Evolutionary conservation across 2,329 filamentous ascomycete species (phyloP).

Genomic region (Aureobasidium zeae): DNA sequence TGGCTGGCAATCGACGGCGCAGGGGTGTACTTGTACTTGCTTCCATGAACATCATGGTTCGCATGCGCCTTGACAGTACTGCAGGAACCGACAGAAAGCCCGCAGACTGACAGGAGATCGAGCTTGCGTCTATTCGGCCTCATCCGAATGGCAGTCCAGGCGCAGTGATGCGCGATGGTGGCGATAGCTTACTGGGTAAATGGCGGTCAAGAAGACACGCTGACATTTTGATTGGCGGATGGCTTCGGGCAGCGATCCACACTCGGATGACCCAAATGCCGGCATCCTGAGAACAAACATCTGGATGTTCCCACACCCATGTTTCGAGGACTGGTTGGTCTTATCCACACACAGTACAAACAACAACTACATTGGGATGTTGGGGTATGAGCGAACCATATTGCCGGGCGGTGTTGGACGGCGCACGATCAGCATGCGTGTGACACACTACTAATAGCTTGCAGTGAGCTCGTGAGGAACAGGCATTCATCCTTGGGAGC

Average conservation of each 20-base stretch:
- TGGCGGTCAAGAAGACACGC: conserved; percentile 7
- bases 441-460: too few species aligned
- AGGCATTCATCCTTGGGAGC: too few species aligned
- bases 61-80: conserved; percentile 13
- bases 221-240: conserved; percentile 6
- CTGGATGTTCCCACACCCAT: neutral
- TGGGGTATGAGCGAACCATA: neutral
- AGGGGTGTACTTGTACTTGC: neutral
- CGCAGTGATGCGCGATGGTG: conserved; percentile 7
- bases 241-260: conserved; percentile 5
- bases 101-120: conserved; percentile 1
- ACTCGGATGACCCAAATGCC: conserved; percentile 9
- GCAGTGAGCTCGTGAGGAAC: too few species aligned
- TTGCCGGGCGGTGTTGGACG: neutral
- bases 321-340: neutral
- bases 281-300: neutral
- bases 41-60: neutral
- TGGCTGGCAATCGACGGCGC: too few species aligned
- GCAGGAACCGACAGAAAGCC: conserved; percentile 9
- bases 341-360: too few species aligned
- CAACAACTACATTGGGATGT: neutral
- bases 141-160: conserved; percentile 6
- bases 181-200: conserved; percentile 4
- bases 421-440: too few species aligned
- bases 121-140: conserved; percentile 6